These are phyloP conservation scores for Colletotrichum endophyticum DNA, from an alignment of 2,329 filamentous ascomycete species.

Conservation along the genomic window DNA sequence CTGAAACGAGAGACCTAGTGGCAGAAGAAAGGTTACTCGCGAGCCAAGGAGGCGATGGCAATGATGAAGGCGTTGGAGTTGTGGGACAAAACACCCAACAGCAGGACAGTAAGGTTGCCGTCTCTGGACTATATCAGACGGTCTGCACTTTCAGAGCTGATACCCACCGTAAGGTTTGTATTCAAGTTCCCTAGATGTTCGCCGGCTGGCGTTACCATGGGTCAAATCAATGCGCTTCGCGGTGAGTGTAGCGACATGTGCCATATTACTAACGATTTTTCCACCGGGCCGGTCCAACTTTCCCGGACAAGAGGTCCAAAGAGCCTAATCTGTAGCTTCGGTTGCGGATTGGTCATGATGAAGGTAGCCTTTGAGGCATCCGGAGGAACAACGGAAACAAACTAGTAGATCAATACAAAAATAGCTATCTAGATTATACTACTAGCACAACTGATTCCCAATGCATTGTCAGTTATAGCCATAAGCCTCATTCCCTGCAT, in stretches of 20 bases:
- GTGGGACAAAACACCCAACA: neutral
- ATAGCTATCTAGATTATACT: too few relatives aligned
- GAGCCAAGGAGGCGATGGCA: neutral
- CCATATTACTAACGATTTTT: neutral
- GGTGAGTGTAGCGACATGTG: neutral
- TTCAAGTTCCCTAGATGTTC: neutral
- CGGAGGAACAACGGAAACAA: neutral
- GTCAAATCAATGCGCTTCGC: neutral
- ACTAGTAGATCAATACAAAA: too few relatives aligned
- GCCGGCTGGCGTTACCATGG: neutral
- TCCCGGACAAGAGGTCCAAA: neutral
- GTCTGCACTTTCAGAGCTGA: neutral
- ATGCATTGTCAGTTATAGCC: neutral
- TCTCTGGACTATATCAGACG: neutral
- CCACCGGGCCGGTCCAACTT: too few relatives aligned
- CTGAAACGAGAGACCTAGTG: neutral
- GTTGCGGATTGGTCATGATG: neutral
- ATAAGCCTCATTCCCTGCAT: rapidly evolving
- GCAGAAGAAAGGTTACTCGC: neutral
- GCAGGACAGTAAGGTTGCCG: neutral
- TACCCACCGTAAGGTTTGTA: neutral
- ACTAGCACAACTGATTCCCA: neutral
- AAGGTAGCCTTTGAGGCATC: neutral
- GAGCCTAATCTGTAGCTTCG: neutral
- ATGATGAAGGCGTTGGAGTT: neutral